A percentile compares a stretch with the other conserved stretches of the same genome.
phyloP scores from a whole-genome alignment of 2,329 filamentous ascomycete genomes.

The Fusarium incarnatum region DNA sequence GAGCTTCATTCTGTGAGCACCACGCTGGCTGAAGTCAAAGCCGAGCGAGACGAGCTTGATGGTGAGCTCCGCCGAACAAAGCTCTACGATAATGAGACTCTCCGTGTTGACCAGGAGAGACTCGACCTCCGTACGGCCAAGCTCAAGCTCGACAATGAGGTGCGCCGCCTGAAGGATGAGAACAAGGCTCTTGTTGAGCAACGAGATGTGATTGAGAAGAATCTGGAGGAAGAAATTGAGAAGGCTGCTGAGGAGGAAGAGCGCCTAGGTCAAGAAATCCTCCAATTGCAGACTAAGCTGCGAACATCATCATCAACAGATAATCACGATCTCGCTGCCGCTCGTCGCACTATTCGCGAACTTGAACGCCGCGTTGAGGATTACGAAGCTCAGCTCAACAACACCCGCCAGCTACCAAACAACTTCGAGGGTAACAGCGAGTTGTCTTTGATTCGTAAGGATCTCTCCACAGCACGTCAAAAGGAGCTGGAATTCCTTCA shows the following conservation, averaged over 20 bases:
- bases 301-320: constrained; percentile 60
- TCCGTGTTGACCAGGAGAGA: constrained; percentile 75
- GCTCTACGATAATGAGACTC: constrained; percentile 68
- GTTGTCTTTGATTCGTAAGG: constrained; percentile 70
- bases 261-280: constrained; percentile 67
- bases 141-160: constrained; percentile 74
- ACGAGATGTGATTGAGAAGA: constrained; percentile 69
- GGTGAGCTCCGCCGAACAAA: constrained; percentile 67
- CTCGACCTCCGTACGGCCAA: constrained; percentile 75
- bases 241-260: constrained; percentile 75
- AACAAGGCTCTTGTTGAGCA: constrained; percentile 68
- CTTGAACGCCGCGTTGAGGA: constrained; percentile 72
- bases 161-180: constrained; percentile 73
- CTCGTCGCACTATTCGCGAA: constrained; percentile 72
- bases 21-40: constrained; percentile 68
- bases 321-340: constrained; percentile 66
- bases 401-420: constrained; percentile 49
- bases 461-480: constrained; percentile 72
- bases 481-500: constrained; percentile 74
- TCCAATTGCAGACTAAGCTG: constrained; percentile 61
- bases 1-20: constrained; percentile 70
- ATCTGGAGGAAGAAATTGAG: constrained; percentile 74
- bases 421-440: constrained; percentile 62
- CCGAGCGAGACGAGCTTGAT: constrained; percentile 75
- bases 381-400: constrained; percentile 60